Conservation (phyloP, 805 yeast genomes). For the Sungouiozyma intestinalis region DNA sequence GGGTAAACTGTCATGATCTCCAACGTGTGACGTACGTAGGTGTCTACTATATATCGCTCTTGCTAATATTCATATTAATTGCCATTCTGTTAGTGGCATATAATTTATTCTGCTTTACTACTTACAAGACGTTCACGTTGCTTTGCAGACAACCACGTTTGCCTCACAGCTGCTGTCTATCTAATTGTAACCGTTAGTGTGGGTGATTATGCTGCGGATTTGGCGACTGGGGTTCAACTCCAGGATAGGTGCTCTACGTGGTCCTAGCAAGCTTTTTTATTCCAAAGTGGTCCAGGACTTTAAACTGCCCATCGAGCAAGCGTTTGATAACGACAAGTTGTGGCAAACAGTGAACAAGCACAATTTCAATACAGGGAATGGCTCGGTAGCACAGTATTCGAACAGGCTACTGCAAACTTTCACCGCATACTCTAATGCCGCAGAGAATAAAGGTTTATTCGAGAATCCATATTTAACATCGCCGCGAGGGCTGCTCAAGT, state of each 20-base stretch:
- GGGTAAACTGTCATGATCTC: constrained; percentile 24
- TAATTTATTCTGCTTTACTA: too few species aligned
- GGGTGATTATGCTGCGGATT: not conserved
- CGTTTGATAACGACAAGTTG: constrained; percentile 52
- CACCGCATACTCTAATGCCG: not conserved
- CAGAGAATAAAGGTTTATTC: constrained; percentile 51
- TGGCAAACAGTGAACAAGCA: constrained; percentile 43
- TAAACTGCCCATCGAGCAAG: constrained; percentile 27
- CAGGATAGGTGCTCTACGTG: not conserved
- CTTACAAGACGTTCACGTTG: too few species aligned
- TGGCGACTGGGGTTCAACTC: too few species aligned
- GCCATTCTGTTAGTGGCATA: too few species aligned
- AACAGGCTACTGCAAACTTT: constrained; percentile 6
- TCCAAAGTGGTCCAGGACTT: not conserved
- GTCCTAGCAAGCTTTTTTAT: not conserved
- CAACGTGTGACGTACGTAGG: not conserved
- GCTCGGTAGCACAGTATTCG: constrained; percentile 3
- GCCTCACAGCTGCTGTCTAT: too few species aligned
- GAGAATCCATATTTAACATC: constrained; percentile 56
- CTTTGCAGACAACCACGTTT: too few species aligned
- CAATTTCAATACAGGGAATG: not conserved
- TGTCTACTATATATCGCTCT: too few species aligned
- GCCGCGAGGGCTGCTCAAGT: constrained; percentile 61
- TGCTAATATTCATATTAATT: not conserved
- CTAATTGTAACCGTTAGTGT: too few species aligned